Evolutionary conservation across 208 protist genomes (phyloP), one percentile per base, ranked within the genome.

Genomic region (Leishmania guyanensis): DNA sequence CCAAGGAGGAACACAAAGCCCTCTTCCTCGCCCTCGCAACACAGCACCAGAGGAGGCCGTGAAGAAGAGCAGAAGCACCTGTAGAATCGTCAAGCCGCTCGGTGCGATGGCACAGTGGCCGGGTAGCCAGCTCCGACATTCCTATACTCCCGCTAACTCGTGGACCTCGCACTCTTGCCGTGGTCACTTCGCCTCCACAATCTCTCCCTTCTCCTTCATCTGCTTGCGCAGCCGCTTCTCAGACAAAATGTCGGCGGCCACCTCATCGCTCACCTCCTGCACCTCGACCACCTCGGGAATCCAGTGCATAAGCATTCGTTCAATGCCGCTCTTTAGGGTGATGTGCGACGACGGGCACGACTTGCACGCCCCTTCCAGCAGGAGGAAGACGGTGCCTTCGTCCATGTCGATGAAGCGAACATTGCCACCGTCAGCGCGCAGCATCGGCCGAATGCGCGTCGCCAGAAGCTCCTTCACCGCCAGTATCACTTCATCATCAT

Each of bases 241-340:
- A 0, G 88, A 77, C n/a, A 95, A 62, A 73, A 97, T 90, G 75
- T 97, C 94, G 14, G 83, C 68, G 20, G 94, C 94, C 29, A 95
- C 89, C 50, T 97, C 94, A 33, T 97, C 95, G 54, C 86, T 89
- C 26, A 94, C 86, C 77, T 97, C 91, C 60, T 96, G 92, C 6
- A 94, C 95, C 81, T 96, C 93, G 20, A 96, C 90, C 50, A 98
- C 96, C 86, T 98, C 95, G 3, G 96, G 95, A 62, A 98, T 96
- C 92, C 94, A 98, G 82, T 98, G 96, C 94, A 98, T 98, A 70
- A 98, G 85, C 96, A 98, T 98, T 9, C 94, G 89, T 84, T 98
- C 95, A 84, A 98, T 98, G 14, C 96, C 95, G 71, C 91, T 94
- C 81, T 98, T 98, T 1, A 98, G 86, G 16, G 96, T 98, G 33